Percentiles rank a stretch among this genome's conserved stretches.
Evolutionary conservation across 805 yeast species (phyloP).

Genomic region (Wickerhamiella allomyrinae): DNA sequence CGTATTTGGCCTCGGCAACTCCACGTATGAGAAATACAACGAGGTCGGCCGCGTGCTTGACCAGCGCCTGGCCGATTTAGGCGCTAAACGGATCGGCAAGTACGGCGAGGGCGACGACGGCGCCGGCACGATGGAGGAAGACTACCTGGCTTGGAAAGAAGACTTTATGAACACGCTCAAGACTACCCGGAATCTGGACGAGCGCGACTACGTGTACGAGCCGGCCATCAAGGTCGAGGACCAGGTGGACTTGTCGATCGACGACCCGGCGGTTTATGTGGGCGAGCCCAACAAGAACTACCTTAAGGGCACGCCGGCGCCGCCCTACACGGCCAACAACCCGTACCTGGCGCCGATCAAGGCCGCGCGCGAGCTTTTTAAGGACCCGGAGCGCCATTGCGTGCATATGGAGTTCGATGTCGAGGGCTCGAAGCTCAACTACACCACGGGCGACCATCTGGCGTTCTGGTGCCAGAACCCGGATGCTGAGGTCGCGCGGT

Average conservation of each 20-base stretch:
- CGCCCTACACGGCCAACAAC: constrained; percentile 69
- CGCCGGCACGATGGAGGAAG: constrained; percentile 87
- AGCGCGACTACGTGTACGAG: constrained; percentile 66
- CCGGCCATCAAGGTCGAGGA: constrained; percentile 38
- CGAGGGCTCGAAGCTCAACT: constrained; percentile 56
- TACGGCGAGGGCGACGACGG: constrained; percentile 94
- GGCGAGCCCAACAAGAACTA: constrained; percentile 73
- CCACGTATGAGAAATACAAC: constrained; percentile 85
- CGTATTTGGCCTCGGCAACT: constrained; percentile 86
- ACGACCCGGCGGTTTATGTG: constrained; percentile 35
- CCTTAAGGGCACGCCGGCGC: constrained; percentile 31
- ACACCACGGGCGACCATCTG: constrained; percentile 90
- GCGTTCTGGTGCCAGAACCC: constrained; percentile 92
- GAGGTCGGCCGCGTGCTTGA: constrained; percentile 52
- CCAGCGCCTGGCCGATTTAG: constrained; percentile 40
- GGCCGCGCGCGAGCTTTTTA: constrained; percentile 55
- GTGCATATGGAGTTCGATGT: constrained; percentile 83
- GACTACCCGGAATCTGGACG: constrained; percentile 51
- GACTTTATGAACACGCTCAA: constrained; percentile 50
- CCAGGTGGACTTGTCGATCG: constrained; percentile 19
- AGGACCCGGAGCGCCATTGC: constrained; percentile 52
- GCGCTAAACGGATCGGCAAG: constrained; percentile 61
- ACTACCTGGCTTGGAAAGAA: constrained; percentile 88
- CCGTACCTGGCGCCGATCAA: constrained; percentile 68
- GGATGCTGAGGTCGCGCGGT: constrained; percentile 52